Base-by-base conservation (phyloP, 805 yeast species). In the Candida germanica region DNA sequence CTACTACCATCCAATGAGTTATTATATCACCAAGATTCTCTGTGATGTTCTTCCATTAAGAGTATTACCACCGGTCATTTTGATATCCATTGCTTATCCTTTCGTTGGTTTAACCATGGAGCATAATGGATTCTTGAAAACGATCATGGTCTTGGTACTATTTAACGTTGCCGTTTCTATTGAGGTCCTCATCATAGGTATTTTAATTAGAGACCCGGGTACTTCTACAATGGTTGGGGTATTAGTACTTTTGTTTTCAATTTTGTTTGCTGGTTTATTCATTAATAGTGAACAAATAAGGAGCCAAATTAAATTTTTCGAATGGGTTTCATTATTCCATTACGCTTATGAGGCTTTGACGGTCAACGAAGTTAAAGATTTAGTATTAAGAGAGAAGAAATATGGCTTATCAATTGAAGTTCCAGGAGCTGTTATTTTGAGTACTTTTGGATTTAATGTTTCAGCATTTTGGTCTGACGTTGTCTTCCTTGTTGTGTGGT, bases 341-440 rank as follows among this genome's bases (percentile, higher is more conserved):
- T 93, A 88, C 54, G 97, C 96, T 0, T 93, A 91, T 56, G 98
- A 93, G 56, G 87, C 97, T 0, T 66, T 93, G 46, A 73, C 88
- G 3, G 89, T 93, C 37, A 93, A 93, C 58, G 98, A 93, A 56
- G 98, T 91, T 7, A 84, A 82, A 51, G 85, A 87, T 23, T 71
- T 93, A 54, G 80, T 87, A 10, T 69, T 93, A 49, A 79, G 77
- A 44, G 98, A 93, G 56, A 81, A 79, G 55, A 93, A 93, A 61
- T 91, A 83, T 53, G 98, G 98, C 0, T 71, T 93, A 28, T 84
- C 89, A 29, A 91, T 93, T 49, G 96, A 88, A 59, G 94, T 93
- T 11, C 98, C 98, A 0, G 98, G 98, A 8, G 98, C 98, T 2
- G 94, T 95, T 1, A 93, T 93, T 38, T 71, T 93, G 48, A 85